Percentiles rank a stretch among this genome's conserved stretches.
phyloP scores from a whole-genome alignment of 2,329 filamentous ascomycete genomes.

The Aspergillus pseudoglaucus region DNA sequence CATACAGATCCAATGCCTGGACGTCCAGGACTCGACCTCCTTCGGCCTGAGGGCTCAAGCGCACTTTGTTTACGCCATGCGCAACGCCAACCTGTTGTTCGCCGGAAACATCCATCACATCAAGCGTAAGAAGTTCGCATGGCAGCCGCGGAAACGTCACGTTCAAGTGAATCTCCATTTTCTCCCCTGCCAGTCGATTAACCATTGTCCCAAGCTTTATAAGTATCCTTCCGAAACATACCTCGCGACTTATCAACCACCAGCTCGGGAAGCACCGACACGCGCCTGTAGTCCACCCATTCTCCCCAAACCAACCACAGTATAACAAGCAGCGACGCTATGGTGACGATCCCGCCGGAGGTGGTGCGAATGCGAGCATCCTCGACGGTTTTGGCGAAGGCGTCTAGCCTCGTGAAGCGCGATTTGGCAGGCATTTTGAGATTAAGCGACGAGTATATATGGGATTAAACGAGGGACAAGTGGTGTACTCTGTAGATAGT shows the following conservation, averaged over 20 bases:
- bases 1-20: slow-evolving; percentile 61
- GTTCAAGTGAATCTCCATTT: slow-evolving; percentile 99
- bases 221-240: slow-evolving; percentile 34
- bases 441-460: slow-evolving; percentile 23
- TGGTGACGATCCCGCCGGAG: slow-evolving; percentile 89
- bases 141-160: slow-evolving; percentile 90
- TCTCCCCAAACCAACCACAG: slow-evolving; percentile 87
- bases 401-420: slow-evolving; percentile 91
- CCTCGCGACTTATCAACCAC: slow-evolving; percentile 95
- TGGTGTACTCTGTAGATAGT: no score
- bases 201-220: no score
- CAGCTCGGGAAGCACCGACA: slow-evolving; percentile 83
- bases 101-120: slow-evolving; percentile 98
- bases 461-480: slow-evolving; percentile 5
- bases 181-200: no score
- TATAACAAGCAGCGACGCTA: slow-evolving; percentile 80
- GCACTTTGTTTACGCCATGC: slow-evolving; percentile 87
- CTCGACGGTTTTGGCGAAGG: slow-evolving; percentile 98
- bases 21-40: slow-evolving; percentile 70
- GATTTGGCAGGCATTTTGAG: slow-evolving; percentile 80
- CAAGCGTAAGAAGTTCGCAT: slow-evolving; percentile 90
- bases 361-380: slow-evolving; percentile 95
- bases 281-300: slow-evolving; percentile 85
- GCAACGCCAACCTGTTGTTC: slow-evolving; percentile 93
- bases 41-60: slow-evolving; percentile 64